Evolutionary conservation across 139 green algal genomes (phyloP), one percentile per base, ranked within the genome.

Genomic region (Ettlia oleoabundans): DNA sequence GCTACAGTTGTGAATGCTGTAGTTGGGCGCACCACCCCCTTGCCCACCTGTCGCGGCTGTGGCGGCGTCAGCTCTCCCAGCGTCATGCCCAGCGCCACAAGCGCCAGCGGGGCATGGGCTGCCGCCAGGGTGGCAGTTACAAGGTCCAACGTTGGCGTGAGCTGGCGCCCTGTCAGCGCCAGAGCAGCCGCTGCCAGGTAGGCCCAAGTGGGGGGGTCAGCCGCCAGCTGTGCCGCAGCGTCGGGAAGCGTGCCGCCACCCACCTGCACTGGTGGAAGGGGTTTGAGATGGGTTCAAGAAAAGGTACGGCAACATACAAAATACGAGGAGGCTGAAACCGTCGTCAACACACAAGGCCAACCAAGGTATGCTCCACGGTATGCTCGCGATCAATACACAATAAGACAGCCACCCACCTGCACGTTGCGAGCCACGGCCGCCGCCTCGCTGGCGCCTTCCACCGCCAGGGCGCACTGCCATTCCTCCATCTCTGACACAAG

Each of bases 401-500:
- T n/a, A n/a, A n/a, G n/a, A n/a, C n/a, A n/a, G 52, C 40, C 68
- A 33, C 58, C 88, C 51, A 91, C 88, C 30, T 64, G 41, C 26
- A 91, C 88, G n/a, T n/a, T n/a, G 24, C 51, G 76, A 30, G 93
- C 92, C 28, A 92, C 91, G 0, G 84, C 38, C 0, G 93, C 92
- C 15, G 92, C 90, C 55, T 94, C 85, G 37, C 86, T 85, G 1
- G 93, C 93, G 38, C 89, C 90, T 35, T 92, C 87, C 32, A 92
- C 91, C 40, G 93, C 92, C 73, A 89, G 76, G 5, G 89, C 86
- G 72, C 93, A 95, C 82, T 95, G 90, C 88, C 85, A 90, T 66
- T 92, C 82, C 77, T 93, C 90, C 83, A 95, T 80, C 4, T 88
- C 82, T 5, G 72, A 51, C 24, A 87, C 88, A 81, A 96, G 73